phyloP scores from a whole-genome alignment of 148 eudicot species.

The Vaccinium myrtillus region DNA sequence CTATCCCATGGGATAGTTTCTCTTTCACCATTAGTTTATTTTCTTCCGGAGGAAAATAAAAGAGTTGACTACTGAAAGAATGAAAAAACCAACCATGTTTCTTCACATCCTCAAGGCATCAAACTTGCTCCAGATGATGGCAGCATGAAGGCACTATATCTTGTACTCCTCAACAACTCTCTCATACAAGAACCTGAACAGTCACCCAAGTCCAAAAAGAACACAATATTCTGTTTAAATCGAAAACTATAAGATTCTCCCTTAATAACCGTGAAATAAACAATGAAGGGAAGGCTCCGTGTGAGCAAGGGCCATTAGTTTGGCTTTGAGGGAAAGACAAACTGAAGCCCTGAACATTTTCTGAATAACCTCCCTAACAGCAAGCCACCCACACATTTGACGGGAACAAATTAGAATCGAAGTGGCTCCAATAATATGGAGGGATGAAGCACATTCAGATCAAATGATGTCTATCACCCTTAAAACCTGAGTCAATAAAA shows the following conservation, averaged over 20 bases:
- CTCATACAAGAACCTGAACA: slow-evolving; percentile 1
- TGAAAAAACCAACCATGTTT: slow-evolving; percentile 16
- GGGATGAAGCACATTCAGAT: neutral
- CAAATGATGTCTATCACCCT: neutral
- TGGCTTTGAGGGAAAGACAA: neutral
- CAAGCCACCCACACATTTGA: neutral
- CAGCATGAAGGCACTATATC: slow-evolving; percentile 11
- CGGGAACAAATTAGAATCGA: neutral
- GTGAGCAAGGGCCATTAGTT: slow-evolving; percentile 8
- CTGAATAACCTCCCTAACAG: neutral
- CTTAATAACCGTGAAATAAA: neutral
- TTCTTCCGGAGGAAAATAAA: neutral
- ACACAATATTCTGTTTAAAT: slow-evolving; percentile 2
- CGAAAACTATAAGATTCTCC: neutral
- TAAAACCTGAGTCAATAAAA: neutral
- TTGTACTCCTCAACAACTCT: neutral
- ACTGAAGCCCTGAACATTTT: neutral
- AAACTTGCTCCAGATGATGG: slow-evolving; percentile 3
- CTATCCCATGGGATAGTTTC: neutral
- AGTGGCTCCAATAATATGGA: neutral
- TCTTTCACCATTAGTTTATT: neutral
- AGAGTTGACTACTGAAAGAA: slow-evolving; percentile 9
- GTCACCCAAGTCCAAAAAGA: slow-evolving; percentile 8
- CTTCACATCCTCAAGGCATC: slow-evolving; percentile 27
- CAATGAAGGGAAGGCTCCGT: neutral